A percentile compares a stretch with the other conserved stretches of the same genome.
Conservation (phyloP, 192 early-diverging fungal species). For the Dimargaris xerosporica region DNA sequence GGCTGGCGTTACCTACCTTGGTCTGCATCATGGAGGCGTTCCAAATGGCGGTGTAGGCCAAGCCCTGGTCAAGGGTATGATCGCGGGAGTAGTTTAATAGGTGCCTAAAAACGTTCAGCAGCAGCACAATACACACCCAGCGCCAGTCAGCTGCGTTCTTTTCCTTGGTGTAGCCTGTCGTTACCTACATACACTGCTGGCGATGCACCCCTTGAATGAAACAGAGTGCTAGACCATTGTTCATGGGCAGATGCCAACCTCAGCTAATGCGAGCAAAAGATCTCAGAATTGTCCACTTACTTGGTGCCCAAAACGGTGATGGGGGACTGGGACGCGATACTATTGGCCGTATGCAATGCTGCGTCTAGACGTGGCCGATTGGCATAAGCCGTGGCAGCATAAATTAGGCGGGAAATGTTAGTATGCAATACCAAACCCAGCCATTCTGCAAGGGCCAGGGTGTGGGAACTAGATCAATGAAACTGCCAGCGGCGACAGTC, state of each 20-base stretch:
- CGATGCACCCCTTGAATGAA: too few relatives aligned
- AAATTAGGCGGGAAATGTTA: neutral
- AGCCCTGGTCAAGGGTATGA: slow-evolving; percentile 75
- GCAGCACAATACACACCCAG: neutral
- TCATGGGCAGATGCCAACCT: too few relatives aligned
- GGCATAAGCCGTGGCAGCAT: neutral
- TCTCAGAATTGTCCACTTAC: slow-evolving; percentile 19
- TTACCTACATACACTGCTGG: too few relatives aligned
- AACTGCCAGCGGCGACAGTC: too few relatives aligned
- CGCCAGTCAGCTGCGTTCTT: too few relatives aligned
- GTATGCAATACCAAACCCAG: neutral
- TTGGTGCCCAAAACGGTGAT: slow-evolving; percentile 77
- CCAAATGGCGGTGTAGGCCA: slow-evolving; percentile 81
- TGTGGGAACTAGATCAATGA: too few relatives aligned
- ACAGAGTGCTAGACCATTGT: too few relatives aligned
- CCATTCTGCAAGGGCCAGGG: neutral
- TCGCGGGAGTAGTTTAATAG: slow-evolving; percentile 84
- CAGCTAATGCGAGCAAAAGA: too few relatives aligned
- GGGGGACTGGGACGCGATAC: slow-evolving; percentile 82
- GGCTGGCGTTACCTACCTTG: slow-evolving; percentile 21
- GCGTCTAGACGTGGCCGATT: neutral
- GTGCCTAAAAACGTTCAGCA: slow-evolving; percentile 24
- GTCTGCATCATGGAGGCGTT: slow-evolving; percentile 71
- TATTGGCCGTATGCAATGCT: slow-evolving; percentile 48
- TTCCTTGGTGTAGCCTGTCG: too few relatives aligned